Evolutionary conservation across 768 basidiomycete species (phyloP), one percentile per base, ranked within the genome.

Genomic region (Kockovaella imperatae): DNA sequence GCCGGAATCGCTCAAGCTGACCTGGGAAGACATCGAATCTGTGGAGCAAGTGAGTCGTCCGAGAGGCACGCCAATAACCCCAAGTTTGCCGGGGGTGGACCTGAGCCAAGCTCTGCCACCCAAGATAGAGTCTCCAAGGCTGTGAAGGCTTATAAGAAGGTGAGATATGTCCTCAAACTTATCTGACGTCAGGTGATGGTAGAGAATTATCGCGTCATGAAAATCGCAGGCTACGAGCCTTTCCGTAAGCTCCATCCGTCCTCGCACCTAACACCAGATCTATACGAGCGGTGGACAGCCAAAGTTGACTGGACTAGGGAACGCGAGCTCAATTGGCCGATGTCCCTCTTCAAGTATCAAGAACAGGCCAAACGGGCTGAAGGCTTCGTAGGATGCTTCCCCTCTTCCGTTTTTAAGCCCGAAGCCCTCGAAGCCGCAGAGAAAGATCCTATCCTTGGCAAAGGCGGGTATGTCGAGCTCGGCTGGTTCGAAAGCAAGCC

Each of bases 271-370:
- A n/a, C n/a, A n/a, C n/a, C 11, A 50, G 53, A 54, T 29, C 31
- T 45, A 3, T 54, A 45, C 49, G 53, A 54, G 30, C 36, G 49
- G 6, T 54, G 53, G 53, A 25, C 42, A 5, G 21, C 31, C 24
- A 45, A 50, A 4, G 32, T 54, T 24, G 49, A 50, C 30, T 54
- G 48, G 49, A 30, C 20, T 1, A 30, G n/a, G 4, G 18, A 38
- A 11, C 11, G 13, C 4, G 49, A 54, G 28, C 46, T 42, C 17
- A 40, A 39, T 14, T 54, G 48, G 53, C 36, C 47, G 24, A 31
- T 40, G 23, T 54, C 13, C 34, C 23, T 50, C 6, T 8, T 20
- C 20, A 49, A 49, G 3, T 26, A 10, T 10, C 53, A 54, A 43
- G 36, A 20, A 13, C n/a, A 17, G 14, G 24, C 28, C 15, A n/a